phyloP scores from a whole-genome alignment of 2,329 filamentous ascomycete genomes.

The Fonsecaea pedrosoi region DNA sequence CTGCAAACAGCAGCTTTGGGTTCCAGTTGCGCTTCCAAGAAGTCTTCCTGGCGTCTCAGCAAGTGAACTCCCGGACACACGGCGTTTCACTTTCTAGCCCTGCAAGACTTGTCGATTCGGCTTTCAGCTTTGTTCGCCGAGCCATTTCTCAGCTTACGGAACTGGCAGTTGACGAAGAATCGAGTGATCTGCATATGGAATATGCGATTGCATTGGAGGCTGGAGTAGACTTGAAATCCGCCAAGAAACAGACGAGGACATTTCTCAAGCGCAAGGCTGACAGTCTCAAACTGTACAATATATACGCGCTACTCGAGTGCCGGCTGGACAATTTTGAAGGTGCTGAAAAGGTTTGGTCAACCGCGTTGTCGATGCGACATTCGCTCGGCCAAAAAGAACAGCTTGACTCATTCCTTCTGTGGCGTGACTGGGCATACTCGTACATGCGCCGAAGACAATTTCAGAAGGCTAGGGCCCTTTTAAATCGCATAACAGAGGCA shows the following conservation, averaged over 20 bases:
- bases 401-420: conserved; percentile 56
- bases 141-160: conserved; percentile 65
- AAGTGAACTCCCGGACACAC: background rate
- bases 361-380: conserved; percentile 67
- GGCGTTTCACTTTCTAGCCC: background rate
- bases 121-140: conserved; percentile 58
- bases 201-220: conserved; percentile 75
- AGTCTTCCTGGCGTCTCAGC: background rate
- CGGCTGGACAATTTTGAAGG: conserved; percentile 63
- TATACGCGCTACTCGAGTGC: conserved; percentile 76
- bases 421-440: conserved; percentile 71
- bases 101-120: conserved; percentile 38
- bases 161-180: conserved; percentile 46
- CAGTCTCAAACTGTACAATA: conserved; percentile 74
- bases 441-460: conserved; percentile 59
- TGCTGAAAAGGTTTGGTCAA: conserved; percentile 69
- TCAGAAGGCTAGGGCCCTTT: conserved; percentile 46
- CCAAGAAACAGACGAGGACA: conserved; percentile 73
- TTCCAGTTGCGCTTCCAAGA: background rate
- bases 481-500: conserved; percentile 51
- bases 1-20: background rate
- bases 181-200: conserved; percentile 62
- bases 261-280: conserved; percentile 72
- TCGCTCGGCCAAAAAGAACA: conserved; percentile 47
- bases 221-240: conserved; percentile 59